A percentile compares a stretch with the other conserved stretches of the same genome.
Evolutionary conservation across 1,284 basidiomycete genomes (phyloP).

Genomic region (Flammula alnicola): DNA sequence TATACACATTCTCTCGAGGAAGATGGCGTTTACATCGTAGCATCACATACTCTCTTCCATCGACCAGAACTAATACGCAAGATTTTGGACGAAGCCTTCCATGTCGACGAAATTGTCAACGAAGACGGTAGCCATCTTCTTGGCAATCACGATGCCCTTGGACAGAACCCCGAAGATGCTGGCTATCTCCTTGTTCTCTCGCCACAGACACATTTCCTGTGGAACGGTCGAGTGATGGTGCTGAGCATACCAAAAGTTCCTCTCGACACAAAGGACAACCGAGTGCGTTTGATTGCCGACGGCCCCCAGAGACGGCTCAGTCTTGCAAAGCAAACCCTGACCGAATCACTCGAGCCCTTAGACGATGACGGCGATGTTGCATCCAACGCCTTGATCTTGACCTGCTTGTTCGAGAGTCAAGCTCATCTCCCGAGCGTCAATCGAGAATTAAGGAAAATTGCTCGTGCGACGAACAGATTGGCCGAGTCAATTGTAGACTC

Average conservation of each 20-base stretch:
- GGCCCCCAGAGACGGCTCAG: constrained; percentile 81
- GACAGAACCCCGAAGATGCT: constrained; percentile 56
- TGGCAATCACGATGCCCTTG: constrained; percentile 52
- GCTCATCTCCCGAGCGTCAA: constrained; percentile 93
- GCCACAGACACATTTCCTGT: constrained; percentile 87
- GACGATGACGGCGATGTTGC: constrained; percentile 65
- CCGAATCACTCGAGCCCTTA: constrained; percentile 62
- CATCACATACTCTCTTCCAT: constrained; percentile 82
- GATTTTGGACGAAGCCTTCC: constrained; percentile 87
- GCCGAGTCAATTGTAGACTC: constrained; percentile 94
- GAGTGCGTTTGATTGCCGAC: constrained; percentile 86
- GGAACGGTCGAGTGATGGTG: constrained; percentile 90
- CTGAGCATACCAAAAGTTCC: constrained; percentile 73
- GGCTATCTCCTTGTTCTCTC: constrained; percentile 88
- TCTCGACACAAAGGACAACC: constrained; percentile 81
- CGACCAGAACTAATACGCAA: constrained; percentile 83
- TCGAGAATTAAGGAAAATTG: constrained; percentile 89
- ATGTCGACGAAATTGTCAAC: constrained; percentile 62
- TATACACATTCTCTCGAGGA: constrained; percentile 91
- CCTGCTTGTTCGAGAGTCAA: constrained; percentile 82
- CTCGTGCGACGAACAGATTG: constrained; percentile 85
- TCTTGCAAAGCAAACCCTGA: constrained; percentile 81
- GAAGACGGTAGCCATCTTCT: constrained; percentile 57
- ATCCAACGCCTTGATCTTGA: constrained; percentile 40
- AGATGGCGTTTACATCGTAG: constrained; percentile 94